phyloP scores from a whole-genome alignment of 495 filamentous ascomycete species.

The Evernia prunastri region DNA sequence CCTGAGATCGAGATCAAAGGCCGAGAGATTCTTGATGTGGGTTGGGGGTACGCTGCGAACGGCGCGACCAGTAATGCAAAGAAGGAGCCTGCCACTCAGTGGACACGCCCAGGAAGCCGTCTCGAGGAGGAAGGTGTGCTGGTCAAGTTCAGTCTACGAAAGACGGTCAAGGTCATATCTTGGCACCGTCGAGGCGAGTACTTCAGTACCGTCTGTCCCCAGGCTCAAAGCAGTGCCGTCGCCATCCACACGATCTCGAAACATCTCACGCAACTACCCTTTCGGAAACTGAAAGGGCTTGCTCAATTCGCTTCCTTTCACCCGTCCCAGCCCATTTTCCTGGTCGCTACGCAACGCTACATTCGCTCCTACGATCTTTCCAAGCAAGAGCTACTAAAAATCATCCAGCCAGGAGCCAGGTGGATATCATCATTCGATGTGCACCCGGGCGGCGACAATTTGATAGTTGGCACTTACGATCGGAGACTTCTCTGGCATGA shows the following conservation, averaged over 20 bases:
- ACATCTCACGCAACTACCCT: constrained; percentile 89
- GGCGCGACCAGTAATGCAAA: constrained; percentile 55
- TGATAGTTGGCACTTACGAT: constrained; percentile 92
- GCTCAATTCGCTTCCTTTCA: constrained; percentile 91
- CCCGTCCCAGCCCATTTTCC: constrained; percentile 84
- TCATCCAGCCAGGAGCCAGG: constrained; percentile 82
- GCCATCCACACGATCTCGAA: constrained; percentile 93
- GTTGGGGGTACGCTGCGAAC: constrained; percentile 82
- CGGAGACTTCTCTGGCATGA: constrained; percentile 94
- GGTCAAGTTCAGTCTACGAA: constrained; percentile 70
- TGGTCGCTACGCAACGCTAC: constrained; percentile 87
- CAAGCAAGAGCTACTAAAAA: constrained; percentile 81
- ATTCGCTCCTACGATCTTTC: constrained; percentile 90
- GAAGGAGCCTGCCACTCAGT: constrained; percentile 70
- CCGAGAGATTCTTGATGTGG: constrained; percentile 70
- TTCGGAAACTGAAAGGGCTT: constrained; percentile 73
- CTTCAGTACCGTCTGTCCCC: constrained; percentile 83
- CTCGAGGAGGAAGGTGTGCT: constrained; percentile 72
- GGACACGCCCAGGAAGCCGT: constrained; percentile 69
- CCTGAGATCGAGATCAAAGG: constrained; percentile 68
- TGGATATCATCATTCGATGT: constrained; percentile 95
- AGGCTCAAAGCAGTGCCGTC: constrained; percentile 71
- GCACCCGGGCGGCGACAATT: constrained; percentile 86
- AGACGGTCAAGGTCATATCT: constrained; percentile 78
- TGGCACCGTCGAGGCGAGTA: constrained; percentile 96